phyloP scores from a whole-genome alignment of 345 rosid species.

The Salix purpurea region DNA sequence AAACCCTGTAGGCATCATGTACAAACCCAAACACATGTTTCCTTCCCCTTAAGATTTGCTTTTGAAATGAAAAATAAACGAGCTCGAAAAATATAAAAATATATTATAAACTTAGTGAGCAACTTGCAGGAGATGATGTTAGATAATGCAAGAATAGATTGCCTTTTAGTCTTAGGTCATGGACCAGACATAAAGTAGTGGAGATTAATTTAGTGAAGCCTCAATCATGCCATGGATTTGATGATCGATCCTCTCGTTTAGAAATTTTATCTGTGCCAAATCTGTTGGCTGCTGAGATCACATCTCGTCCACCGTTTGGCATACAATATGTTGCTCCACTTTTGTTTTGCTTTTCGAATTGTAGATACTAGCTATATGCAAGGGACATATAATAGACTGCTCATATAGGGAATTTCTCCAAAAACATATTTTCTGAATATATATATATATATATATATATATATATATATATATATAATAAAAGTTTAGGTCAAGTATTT shows the following conservation, averaged over 20 bases:
- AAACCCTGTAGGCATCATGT: rapidly evolving
- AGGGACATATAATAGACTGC: too few species aligned
- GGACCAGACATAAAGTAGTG: not conserved
- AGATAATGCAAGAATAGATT: too few species aligned
- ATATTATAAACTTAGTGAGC: too few species aligned
- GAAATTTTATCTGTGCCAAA: not conserved
- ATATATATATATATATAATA: too few species aligned
- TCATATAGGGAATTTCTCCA: too few species aligned
- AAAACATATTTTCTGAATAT: too few species aligned
- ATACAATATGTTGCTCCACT: not conserved
- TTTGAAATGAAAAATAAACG: too few species aligned
- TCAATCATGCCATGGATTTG: not conserved
- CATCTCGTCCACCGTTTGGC: not conserved
- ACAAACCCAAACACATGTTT: not conserved
- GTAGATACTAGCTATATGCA: too few species aligned
- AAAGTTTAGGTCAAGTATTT: too few species aligned
- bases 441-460: too few species aligned
- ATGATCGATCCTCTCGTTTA: not conserved
- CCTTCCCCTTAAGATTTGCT: too few species aligned
- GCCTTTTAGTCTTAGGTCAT: not conserved
- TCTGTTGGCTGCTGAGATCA: not conserved
- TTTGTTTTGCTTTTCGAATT: not conserved
- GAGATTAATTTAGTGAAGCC: not conserved
- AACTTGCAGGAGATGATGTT: not conserved
- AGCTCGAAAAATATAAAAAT: too few species aligned